Conservation (phyloP, 1,139 yeast genomes). For the Taphrina betulina region DNA sequence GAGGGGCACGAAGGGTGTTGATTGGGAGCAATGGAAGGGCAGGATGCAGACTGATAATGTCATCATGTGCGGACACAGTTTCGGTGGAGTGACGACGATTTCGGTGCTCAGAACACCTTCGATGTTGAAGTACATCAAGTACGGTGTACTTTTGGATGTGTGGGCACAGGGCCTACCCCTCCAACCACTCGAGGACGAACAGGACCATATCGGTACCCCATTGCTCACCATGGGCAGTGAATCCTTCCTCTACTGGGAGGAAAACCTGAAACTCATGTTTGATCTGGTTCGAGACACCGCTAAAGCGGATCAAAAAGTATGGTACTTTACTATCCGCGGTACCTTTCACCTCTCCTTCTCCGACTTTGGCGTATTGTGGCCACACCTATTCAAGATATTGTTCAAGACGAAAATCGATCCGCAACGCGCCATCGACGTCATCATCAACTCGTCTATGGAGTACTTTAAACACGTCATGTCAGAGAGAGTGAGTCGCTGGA, state of each 20-base stretch:
- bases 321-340: conserved; percentile 30
- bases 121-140: conserved; percentile 25
- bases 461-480: conserved; percentile 17
- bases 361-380: conserved; percentile 30
- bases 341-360: conserved; percentile 30
- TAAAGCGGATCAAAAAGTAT: not conserved
- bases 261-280: conserved; percentile 23
- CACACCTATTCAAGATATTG: conserved; percentile 16
- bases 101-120: conserved; percentile 9
- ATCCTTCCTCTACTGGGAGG: conserved; percentile 32
- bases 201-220: conserved; percentile 12
- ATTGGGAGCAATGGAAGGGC: conserved; percentile 23
- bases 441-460: conserved; percentile 26
- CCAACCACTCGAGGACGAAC: conserved; percentile 19
- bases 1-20: conserved; percentile 25
- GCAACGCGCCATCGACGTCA: conserved; percentile 30
- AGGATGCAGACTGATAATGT: conserved; percentile 8
- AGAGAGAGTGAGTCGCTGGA: conserved; percentile 11
- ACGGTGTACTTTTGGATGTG: conserved; percentile 28
- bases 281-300: conserved; percentile 16
- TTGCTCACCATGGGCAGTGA: conserved; percentile 20
- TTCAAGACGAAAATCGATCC: conserved; percentile 26
- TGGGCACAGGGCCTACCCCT: conserved; percentile 30
- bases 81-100: conserved; percentile 28
- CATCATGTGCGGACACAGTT: conserved; percentile 21